Evolutionary conservation across 2,329 filamentous ascomycete species (phyloP).

Genomic region (Clonostachys sp.): DNA sequence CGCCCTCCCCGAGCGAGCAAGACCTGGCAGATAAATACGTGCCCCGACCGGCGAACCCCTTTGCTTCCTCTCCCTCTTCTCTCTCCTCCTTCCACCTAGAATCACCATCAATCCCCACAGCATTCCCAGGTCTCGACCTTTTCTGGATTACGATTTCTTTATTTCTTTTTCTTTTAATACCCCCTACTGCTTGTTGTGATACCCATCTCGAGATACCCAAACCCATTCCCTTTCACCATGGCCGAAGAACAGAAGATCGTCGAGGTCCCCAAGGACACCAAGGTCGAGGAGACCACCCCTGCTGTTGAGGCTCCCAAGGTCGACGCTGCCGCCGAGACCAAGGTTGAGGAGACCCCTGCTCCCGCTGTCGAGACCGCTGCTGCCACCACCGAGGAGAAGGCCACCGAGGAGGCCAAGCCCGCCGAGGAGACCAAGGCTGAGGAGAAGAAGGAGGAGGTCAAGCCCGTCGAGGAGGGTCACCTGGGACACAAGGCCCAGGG

Average conservation of each 20-base stretch:
- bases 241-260: constrained; percentile 70
- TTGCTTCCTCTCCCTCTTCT: constrained; percentile 1
- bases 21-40: constrained; percentile 2
- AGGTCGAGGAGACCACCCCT: constrained; percentile 29
- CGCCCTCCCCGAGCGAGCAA: too few relatives aligned
- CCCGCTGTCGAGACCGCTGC: constrained; percentile 24
- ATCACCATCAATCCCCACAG: constrained; percentile 13
- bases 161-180: constrained; percentile 17
- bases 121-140: constrained; percentile 15
- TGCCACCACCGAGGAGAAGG: constrained; percentile 32
- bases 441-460: constrained; percentile 45
- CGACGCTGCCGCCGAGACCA: constrained; percentile 16
- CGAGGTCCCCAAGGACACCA: constrained; percentile 50
- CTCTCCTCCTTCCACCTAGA: not conserved
- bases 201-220: constrained; percentile 8
- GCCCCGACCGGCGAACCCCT: constrained; percentile 2
- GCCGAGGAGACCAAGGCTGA: constrained; percentile 37
- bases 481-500: constrained; percentile 88
- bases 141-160: constrained; percentile 15
- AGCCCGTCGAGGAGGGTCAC: constrained; percentile 76
- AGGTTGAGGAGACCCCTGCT: constrained; percentile 14
- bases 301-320: constrained; percentile 24
- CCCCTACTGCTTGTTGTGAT: constrained; percentile 13
- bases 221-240: constrained; percentile 50
- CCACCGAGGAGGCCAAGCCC: constrained; percentile 36